Conservation (phyloP, 2,329 filamentous ascomycete species). For the Trichophyton verrucosum region DNA sequence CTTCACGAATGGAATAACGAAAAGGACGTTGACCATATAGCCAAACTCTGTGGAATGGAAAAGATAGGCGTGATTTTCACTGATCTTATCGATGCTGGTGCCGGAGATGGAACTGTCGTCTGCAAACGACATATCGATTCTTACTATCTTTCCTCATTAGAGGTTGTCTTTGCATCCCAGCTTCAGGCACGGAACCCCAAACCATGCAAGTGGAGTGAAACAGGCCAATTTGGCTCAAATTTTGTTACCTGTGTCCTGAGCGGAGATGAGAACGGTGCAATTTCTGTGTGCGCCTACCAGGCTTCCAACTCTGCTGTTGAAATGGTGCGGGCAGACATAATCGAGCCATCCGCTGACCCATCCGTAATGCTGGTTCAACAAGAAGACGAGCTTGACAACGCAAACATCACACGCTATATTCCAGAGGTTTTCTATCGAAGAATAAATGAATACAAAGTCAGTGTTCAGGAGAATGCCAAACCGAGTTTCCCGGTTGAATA, state of each 20-base stretch:
- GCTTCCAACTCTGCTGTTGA: slow-evolving; percentile 91
- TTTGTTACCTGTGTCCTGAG: slow-evolving; percentile 94
- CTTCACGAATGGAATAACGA: slow-evolving; percentile 77
- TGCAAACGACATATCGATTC: slow-evolving; percentile 96
- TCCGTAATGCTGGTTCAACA: slow-evolving; percentile 87
- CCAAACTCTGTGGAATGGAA: slow-evolving; percentile 70
- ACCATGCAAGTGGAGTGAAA: slow-evolving; percentile 92
- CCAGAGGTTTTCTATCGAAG: slow-evolving; percentile 93
- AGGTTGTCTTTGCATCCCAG: slow-evolving; percentile 78
- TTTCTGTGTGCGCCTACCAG: slow-evolving; percentile 83
- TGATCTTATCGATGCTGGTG: slow-evolving; percentile 71
- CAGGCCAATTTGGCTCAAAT: slow-evolving; percentile 83
- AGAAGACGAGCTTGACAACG: slow-evolving; percentile 70
- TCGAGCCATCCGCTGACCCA: slow-evolving; percentile 89
- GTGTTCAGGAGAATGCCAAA: slow-evolving; percentile 94
- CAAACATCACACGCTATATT: slow-evolving; percentile 69
- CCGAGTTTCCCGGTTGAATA: slow-evolving; percentile 95
- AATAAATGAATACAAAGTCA: slow-evolving; percentile 92
- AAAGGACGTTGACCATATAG: slow-evolving; percentile 66
- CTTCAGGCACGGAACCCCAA: slow-evolving; percentile 82
- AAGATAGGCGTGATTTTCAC: slow-evolving; percentile 91
- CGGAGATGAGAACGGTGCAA: slow-evolving; percentile 81
- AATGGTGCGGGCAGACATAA: slow-evolving; percentile 89
- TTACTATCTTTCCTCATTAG: slow-evolving; percentile 83
- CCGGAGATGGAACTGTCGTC: slow-evolving; percentile 70